These are phyloP conservation scores for Osmozyma mogii DNA, from an alignment of 805 yeast species.

Conservation along the genomic window DNA sequence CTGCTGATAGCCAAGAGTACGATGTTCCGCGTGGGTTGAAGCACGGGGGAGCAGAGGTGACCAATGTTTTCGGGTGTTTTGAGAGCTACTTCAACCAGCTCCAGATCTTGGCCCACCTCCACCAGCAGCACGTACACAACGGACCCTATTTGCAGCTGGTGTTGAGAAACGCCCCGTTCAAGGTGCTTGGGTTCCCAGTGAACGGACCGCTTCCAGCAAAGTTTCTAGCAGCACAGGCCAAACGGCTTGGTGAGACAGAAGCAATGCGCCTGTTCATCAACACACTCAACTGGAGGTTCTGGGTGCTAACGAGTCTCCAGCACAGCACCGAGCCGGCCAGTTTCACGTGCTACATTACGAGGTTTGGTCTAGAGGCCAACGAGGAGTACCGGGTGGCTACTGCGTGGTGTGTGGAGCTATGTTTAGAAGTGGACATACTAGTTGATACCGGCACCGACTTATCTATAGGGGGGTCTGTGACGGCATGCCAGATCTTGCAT, in stretches of 20 bases:
- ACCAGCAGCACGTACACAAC: conserved; percentile 6
- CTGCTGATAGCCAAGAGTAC: conserved; percentile 7
- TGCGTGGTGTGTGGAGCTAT: conserved; percentile 43
- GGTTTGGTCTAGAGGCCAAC: conserved; percentile 16
- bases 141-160: conserved; percentile 6
- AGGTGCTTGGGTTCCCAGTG: conserved; percentile 26
- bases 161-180: conserved; percentile 17
- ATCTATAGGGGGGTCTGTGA: conserved; percentile 36
- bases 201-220: conserved; percentile 21
- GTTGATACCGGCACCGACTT: conserved; percentile 13
- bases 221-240: conserved; percentile 9
- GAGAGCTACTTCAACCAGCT: conserved; percentile 28
- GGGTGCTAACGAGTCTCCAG: conserved; percentile 19
- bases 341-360: conserved; percentile 36
- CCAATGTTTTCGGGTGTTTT: conserved; percentile 15
- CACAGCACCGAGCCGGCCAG: conserved; percentile 6
- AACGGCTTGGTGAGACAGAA: conserved; percentile 10
- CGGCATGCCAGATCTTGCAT: conserved; percentile 37
- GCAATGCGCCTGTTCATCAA: too few species aligned
- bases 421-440: conserved; percentile 37
- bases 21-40: conserved; percentile 19
- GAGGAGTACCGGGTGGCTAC: conserved; percentile 20
- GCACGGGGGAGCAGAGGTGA: conserved; percentile 22
- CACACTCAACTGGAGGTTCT: conserved; percentile 15
- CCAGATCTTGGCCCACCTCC: conserved; percentile 28